A percentile compares a stretch with the other conserved stretches of the same genome.
Evolutionary conservation across 2,329 filamentous ascomycete genomes (phyloP).

Genomic region (Apiospora arundinis): DNA sequence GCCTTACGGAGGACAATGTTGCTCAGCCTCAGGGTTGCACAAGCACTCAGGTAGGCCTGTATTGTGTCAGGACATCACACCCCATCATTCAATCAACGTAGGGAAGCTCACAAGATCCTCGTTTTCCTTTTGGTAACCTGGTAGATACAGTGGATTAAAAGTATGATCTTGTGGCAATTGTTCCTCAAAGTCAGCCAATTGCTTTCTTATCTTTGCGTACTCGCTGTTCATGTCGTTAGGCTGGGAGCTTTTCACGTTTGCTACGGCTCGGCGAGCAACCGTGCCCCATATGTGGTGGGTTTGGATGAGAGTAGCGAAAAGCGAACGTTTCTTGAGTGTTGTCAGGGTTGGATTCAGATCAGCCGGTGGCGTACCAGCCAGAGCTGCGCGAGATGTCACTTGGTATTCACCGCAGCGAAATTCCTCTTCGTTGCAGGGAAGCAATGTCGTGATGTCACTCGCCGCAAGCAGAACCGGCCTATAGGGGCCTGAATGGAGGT

Average conservation of each 20-base stretch:
- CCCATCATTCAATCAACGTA: background rate
- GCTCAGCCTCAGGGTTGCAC: slow-evolving; percentile 61
- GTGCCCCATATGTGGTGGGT: slow-evolving; percentile 61
- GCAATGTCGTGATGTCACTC: slow-evolving; percentile 59
- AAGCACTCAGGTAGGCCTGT: slow-evolving; percentile 61
- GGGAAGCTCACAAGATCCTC: slow-evolving; percentile 53
- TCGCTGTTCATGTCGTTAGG: slow-evolving; percentile 57
- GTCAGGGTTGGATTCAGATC: slow-evolving; percentile 52
- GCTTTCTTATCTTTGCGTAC: slow-evolving; percentile 50
- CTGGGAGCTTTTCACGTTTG: slow-evolving; percentile 48
- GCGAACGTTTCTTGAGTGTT: slow-evolving; percentile 51
- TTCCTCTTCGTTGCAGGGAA: slow-evolving; percentile 59
- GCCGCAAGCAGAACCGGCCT: slow-evolving; percentile 58
- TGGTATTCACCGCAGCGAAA: slow-evolving; percentile 40
- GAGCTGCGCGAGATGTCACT: slow-evolving; percentile 51
- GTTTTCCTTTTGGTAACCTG: slow-evolving; percentile 53
- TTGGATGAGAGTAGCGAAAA: slow-evolving; percentile 63
- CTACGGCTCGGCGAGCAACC: slow-evolving; percentile 55
- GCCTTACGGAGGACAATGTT: slow-evolving; percentile 62
- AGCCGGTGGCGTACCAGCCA: slow-evolving; percentile 59
- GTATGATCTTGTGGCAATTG: slow-evolving; percentile 53
- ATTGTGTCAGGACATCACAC: background rate
- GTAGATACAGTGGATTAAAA: slow-evolving; percentile 52
- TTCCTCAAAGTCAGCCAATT: slow-evolving; percentile 55
- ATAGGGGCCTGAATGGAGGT: slow-evolving; percentile 58